These are phyloP conservation scores for Fusarium albosuccineum DNA, from an alignment of 2,329 filamentous ascomycete species.

Conservation along the genomic window DNA sequence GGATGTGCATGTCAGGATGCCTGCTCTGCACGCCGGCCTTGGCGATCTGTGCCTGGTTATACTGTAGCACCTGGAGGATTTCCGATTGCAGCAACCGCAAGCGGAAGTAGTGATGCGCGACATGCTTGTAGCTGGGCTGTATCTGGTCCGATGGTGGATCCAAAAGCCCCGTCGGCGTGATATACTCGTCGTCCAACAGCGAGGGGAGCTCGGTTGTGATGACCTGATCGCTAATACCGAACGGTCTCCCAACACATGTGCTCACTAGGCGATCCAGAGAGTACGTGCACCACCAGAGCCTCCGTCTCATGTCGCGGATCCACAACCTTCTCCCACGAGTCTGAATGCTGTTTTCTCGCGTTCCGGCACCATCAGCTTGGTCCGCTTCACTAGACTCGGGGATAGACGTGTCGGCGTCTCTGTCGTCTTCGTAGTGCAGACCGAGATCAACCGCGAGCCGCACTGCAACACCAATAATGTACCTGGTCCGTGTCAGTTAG, in stretches of 20 bases:
- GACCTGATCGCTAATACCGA: constrained; percentile 95
- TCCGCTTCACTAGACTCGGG: constrained; percentile 57
- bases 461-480: constrained; percentile 94
- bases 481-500: constrained; percentile 59
- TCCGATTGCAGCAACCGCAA: constrained; percentile 91
- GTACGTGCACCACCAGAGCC: constrained; percentile 98
- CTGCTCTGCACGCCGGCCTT: constrained; percentile 74
- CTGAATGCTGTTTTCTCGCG: constrained; percentile 53
- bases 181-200: constrained; percentile 86
- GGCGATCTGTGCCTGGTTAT: constrained; percentile 87
- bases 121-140: constrained; percentile 87
- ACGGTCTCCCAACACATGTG: constrained; percentile 91
- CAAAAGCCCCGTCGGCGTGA: constrained; percentile 82
- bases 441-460: constrained; percentile 92
- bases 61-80: constrained; percentile 92
- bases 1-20: constrained; percentile 81
- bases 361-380: constrained; percentile 51
- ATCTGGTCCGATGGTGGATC: constrained; percentile 68
- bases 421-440: constrained; percentile 91
- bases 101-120: constrained; percentile 92
- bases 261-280: constrained; percentile 95
- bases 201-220: constrained; percentile 97
- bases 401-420: constrained; percentile 70
- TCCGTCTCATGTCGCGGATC: constrained; percentile 84
- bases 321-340: constrained; percentile 81